Evolutionary conservation across 179 eudicot genomes (phyloP).

Genomic region (Nepenthes alata): DNA sequence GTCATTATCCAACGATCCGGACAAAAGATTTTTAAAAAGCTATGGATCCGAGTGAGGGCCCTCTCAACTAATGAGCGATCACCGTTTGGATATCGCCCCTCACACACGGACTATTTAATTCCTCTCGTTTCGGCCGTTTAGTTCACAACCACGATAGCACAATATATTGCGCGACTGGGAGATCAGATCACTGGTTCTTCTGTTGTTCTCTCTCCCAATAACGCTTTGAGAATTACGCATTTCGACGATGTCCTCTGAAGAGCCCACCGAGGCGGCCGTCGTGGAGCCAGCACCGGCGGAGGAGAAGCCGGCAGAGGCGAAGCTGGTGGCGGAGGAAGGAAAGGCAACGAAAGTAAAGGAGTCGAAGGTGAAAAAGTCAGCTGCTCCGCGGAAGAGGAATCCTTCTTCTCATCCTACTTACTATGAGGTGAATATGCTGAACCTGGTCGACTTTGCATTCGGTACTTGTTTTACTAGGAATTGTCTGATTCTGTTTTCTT

Average conservation of each 20-base stretch:
- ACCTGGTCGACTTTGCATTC: no score
- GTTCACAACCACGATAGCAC: conserved; percentile 3
- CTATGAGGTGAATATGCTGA: conserved; percentile 23
- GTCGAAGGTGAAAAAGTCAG: conserved; percentile 24
- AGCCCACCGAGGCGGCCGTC: conserved; percentile 11
- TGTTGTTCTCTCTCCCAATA: not conserved
- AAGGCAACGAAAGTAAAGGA: conserved; percentile 17
- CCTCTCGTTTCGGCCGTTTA: conserved; percentile 7
- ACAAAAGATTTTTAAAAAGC: conserved; percentile 10
- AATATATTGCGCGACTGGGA: not conserved
- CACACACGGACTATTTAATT: conserved; percentile 39
- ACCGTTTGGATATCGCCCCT: conserved; percentile 14
- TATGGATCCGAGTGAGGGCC: conserved; percentile 38
- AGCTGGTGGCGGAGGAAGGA: conserved; percentile 8
- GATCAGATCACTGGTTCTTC: not conserved
- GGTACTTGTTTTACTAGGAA: not conserved
- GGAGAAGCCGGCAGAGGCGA: conserved; percentile 6
- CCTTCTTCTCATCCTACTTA: conserved; percentile 44
- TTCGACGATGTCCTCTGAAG: not conserved
- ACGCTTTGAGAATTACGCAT: not conserved
- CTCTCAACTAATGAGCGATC: conserved; percentile 40
- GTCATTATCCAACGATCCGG: conserved; percentile 33
- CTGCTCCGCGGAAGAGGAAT: conserved; percentile 15
- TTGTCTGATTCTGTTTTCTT: not conserved
- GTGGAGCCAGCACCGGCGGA: conserved; percentile 12